These are phyloP conservation scores for Mucor piriformis DNA, from an alignment of 371 early-diverging fungal genomes.

Conservation along the genomic window DNA sequence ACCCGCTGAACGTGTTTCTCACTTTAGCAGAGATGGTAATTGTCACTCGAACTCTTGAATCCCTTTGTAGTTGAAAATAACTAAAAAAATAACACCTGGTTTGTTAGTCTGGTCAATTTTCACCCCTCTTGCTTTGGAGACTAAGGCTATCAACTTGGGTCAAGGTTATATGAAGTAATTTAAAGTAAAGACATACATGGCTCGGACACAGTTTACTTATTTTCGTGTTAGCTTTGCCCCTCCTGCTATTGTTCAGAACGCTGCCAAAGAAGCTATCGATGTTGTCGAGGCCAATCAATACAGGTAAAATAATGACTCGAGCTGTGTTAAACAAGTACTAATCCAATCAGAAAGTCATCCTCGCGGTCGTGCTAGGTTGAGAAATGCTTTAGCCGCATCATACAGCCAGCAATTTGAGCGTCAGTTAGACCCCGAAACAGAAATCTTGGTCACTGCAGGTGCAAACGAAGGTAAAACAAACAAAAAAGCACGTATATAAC, in stretches of 20 bases:
- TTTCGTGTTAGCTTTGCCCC: conserved; percentile 91
- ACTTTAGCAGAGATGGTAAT: conserved; percentile 51
- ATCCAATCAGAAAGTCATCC: conserved; percentile 70
- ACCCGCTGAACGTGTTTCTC: conserved; percentile 43
- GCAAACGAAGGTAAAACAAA: conserved; percentile 82
- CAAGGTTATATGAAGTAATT: conserved; percentile 87
- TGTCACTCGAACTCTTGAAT: too few species aligned
- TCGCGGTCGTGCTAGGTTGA: conserved; percentile 80
- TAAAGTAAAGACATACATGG: too few species aligned
- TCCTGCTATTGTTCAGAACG: conserved; percentile 82
- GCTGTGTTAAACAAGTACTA: too few species aligned
- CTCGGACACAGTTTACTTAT: too few species aligned
- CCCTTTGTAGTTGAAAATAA: too few species aligned
- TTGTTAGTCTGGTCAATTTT: conserved; percentile 89
- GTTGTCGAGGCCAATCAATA: conserved; percentile 81
- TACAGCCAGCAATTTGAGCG: conserved; percentile 74
- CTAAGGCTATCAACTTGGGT: conserved; percentile 92
- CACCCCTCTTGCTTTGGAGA: conserved; percentile 82
- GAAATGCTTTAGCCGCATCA: conserved; percentile 77
- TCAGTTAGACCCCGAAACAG: conserved; percentile 74
- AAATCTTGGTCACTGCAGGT: conserved; percentile 91
- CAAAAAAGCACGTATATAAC: not conserved
- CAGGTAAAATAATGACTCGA: too few species aligned
- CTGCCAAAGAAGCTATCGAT: conserved; percentile 74
- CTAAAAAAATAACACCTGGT: not conserved